These are phyloP conservation scores for Umbelopsis vinacea DNA, from an alignment of 192 early-diverging fungal genomes.

Conservation along the genomic window DNA sequence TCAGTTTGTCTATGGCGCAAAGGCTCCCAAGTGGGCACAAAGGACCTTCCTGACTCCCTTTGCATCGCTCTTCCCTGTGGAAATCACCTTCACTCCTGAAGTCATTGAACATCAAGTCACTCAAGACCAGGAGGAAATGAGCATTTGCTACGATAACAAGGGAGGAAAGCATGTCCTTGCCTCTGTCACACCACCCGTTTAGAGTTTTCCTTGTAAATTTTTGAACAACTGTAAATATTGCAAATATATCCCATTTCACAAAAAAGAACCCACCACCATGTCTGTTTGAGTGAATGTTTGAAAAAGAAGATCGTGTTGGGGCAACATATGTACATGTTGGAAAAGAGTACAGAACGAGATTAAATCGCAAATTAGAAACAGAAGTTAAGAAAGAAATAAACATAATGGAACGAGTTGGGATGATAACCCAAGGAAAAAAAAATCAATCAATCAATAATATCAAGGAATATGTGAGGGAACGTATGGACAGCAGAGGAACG, in stretches of 20 bases:
- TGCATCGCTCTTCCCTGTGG: conserved; percentile 5
- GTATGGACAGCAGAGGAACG: too few relatives aligned
- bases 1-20: conserved; percentile 17
- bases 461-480: too few relatives aligned
- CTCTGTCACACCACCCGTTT: background rate
- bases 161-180: conserved; percentile 12
- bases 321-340: conserved; percentile 12
- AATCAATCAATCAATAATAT: too few relatives aligned
- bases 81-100: conserved; percentile 1
- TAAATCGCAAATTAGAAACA: background rate
- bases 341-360: conserved; percentile 11
- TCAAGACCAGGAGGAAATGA: conserved; percentile 11
- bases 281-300: background rate
- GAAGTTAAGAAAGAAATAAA: background rate
- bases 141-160: conserved; percentile 16
- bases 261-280: background rate
- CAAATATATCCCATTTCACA: background rate
- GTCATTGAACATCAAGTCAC: conserved; percentile 7
- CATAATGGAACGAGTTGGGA: background rate
- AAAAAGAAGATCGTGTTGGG: background rate
- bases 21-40: conserved; percentile 17
- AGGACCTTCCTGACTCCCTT: background rate
- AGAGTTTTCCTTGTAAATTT: conserved; percentile 1
- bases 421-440: background rate
- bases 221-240: background rate